Conservation (phyloP, 352 stramenopile species). For the Globisporangium cederbergense region DNA sequence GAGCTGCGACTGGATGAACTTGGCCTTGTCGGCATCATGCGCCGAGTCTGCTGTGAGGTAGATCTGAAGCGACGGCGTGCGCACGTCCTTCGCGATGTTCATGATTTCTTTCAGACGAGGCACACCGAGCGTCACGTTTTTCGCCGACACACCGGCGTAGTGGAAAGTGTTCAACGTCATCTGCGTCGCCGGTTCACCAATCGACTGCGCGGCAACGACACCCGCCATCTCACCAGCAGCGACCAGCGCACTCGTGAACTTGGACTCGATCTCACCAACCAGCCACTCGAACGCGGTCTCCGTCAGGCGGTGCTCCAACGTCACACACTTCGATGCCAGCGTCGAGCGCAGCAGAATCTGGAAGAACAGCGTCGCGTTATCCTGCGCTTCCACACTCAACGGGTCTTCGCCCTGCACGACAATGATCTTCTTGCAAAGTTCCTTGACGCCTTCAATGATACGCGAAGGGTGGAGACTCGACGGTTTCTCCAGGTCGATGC, state of each 20-base stretch:
- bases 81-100: slow-evolving; percentile 98
- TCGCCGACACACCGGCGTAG: slow-evolving; percentile 98
- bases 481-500: slow-evolving; percentile 91
- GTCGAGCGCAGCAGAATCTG: slow-evolving; percentile 96
- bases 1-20: slow-evolving; percentile 91
- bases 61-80: slow-evolving; percentile 96
- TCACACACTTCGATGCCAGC: slow-evolving; percentile 95
- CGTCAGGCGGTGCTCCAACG: slow-evolving; percentile 95
- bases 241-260: slow-evolving; percentile 95
- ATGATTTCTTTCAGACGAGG: slow-evolving; percentile 99
- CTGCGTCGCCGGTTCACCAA: slow-evolving; percentile 99
- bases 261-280: slow-evolving; percentile 96
- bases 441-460: slow-evolving; percentile 90
- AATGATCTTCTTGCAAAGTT: slow-evolving; percentile 93
- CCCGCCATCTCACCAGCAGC: slow-evolving; percentile 98
- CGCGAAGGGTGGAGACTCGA: slow-evolving; percentile 91
- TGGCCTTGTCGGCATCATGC: slow-evolving; percentile 84
- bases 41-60: slow-evolving; percentile 90
- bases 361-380: slow-evolving; percentile 98
- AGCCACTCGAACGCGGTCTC: slow-evolving; percentile 95
- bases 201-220: slow-evolving; percentile 98
- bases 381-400: slow-evolving; percentile 95
- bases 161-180: slow-evolving; percentile 99
- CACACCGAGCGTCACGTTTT: slow-evolving; percentile 99
- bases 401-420: slow-evolving; percentile 94